Percentiles rank a stretch among this genome's conserved stretches.
Conservation (phyloP, 169 alveolate genomes). For the Cryptosporidium viatorum region DNA sequence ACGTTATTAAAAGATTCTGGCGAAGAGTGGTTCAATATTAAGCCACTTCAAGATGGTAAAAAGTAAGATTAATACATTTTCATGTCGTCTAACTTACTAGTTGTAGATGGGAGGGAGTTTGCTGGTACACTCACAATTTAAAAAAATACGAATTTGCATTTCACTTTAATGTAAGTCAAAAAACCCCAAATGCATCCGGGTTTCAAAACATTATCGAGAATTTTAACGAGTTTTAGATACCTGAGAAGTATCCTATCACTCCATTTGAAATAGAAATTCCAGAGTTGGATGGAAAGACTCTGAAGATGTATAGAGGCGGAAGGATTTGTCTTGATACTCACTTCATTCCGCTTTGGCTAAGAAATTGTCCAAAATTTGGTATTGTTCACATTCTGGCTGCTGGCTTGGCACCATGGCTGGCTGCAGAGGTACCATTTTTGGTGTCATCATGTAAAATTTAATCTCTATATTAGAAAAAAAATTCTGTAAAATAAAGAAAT, state of each 20-base stretch:
- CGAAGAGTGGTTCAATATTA: constrained; percentile 95
- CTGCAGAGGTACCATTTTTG: constrained; percentile 96
- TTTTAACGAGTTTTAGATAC: constrained; percentile 82
- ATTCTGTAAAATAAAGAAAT: background rate
- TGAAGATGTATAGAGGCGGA: constrained; percentile 98
- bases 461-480: background rate
- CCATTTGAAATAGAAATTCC: constrained; percentile 95
- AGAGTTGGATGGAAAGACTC: constrained; percentile 96
- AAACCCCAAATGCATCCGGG: background rate
- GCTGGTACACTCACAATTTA: constrained; percentile 95
- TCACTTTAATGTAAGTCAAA: constrained; percentile 87
- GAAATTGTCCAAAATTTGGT: constrained; percentile 94
- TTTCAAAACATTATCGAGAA: background rate
- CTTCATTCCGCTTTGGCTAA: constrained; percentile 95
- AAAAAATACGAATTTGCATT: constrained; percentile 91
- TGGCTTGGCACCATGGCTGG: constrained; percentile 98
- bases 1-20: constrained; percentile 90
- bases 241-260: constrained; percentile 95
- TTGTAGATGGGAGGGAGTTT: constrained; percentile 95
- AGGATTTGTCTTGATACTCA: constrained; percentile 95
- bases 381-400: constrained; percentile 95
- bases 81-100: background rate
- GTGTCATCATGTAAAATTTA: constrained; percentile 78
- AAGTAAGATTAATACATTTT: constrained; percentile 77
- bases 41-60: constrained; percentile 92